Conservation (phyloP, 352 stramenopile species). For the Pythium phragmitis region DNA sequence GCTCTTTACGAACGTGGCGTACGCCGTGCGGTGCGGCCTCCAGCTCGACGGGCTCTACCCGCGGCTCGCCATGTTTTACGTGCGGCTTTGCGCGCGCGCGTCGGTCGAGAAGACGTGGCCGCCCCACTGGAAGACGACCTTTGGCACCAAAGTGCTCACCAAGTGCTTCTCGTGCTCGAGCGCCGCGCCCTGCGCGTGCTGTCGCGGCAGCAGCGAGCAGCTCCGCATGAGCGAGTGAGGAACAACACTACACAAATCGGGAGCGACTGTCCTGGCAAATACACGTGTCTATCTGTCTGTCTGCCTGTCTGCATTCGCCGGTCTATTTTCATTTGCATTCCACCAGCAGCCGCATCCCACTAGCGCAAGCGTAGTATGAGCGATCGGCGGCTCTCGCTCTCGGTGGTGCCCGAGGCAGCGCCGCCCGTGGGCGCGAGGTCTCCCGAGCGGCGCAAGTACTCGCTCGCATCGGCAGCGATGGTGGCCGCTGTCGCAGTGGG, state of each 20-base stretch:
- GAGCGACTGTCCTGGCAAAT: neutral
- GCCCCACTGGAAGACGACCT: conserved; percentile 78
- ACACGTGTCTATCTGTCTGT: neutral
- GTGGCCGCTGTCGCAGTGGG: neutral
- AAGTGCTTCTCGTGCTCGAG: conserved; percentile 70
- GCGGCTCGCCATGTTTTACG: conserved; percentile 75
- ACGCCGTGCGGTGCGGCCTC: conserved; percentile 80
- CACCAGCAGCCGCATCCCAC: neutral
- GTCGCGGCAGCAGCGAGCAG: neutral
- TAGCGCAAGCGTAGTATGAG: neutral
- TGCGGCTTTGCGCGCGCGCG: conserved; percentile 61
- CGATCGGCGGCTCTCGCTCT: conserved; percentile 7
- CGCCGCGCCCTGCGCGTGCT: conserved; percentile 25
- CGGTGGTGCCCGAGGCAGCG: neutral
- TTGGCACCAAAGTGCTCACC: conserved; percentile 74
- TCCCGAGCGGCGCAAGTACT: conserved; percentile 1
- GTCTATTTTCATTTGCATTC: conserved; percentile 1
- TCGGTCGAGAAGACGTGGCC: conserved; percentile 82
- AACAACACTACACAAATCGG: too few relatives aligned
- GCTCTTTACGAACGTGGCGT: conserved; percentile 86
- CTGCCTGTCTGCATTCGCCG: neutral
- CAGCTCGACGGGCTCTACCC: conserved; percentile 82
- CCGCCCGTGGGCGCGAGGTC: neutral
- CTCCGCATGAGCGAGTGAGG: neutral
- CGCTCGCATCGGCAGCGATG: conserved; percentile 11